phyloP scores from a whole-genome alignment of 2,329 filamentous ascomycete species.

The Verticillium albo-atrum region DNA sequence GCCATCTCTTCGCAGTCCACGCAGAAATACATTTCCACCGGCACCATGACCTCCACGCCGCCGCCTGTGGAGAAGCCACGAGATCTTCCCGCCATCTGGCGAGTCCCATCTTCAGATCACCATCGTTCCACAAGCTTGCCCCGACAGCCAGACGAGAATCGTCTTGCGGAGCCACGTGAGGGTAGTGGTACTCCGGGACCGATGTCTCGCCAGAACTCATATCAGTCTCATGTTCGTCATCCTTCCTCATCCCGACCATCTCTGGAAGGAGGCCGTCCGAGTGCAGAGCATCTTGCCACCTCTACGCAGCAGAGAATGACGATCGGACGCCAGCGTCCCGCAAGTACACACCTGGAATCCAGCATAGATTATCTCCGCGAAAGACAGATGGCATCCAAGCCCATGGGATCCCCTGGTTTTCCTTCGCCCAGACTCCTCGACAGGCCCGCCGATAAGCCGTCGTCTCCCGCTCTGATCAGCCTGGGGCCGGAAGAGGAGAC shows the following conservation, averaged over 20 bases:
- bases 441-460: conserved; percentile 28
- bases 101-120: conserved; percentile 16
- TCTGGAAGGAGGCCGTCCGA: conserved; percentile 65
- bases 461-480: conserved; percentile 29
- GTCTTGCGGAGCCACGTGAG: conserved; percentile 20
- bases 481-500: conserved; percentile 50
- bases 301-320: conserved; percentile 15
- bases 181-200: neutral
- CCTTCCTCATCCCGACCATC: conserved; percentile 60
- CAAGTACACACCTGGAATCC: conserved; percentile 78
- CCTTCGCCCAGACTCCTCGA: conserved; percentile 28
- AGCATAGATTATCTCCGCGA: conserved; percentile 81
- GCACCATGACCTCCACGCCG: conserved; percentile 72
- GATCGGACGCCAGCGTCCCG: conserved; percentile 63
- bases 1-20: conserved; percentile 46
- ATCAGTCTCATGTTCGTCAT: conserved; percentile 24
- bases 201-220: neutral
- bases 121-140: conserved; percentile 21
- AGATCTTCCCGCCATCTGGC: conserved; percentile 12
- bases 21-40: conserved; percentile 50
- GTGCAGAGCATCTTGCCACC: conserved; percentile 55
- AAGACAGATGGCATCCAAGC: conserved; percentile 54
- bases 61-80: conserved; percentile 48
- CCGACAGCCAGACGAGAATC: conserved; percentile 15
- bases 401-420: conserved; percentile 29